Evolutionary conservation across 1,284 basidiomycete species (phyloP).

Genomic region (Ustilago hordei): DNA sequence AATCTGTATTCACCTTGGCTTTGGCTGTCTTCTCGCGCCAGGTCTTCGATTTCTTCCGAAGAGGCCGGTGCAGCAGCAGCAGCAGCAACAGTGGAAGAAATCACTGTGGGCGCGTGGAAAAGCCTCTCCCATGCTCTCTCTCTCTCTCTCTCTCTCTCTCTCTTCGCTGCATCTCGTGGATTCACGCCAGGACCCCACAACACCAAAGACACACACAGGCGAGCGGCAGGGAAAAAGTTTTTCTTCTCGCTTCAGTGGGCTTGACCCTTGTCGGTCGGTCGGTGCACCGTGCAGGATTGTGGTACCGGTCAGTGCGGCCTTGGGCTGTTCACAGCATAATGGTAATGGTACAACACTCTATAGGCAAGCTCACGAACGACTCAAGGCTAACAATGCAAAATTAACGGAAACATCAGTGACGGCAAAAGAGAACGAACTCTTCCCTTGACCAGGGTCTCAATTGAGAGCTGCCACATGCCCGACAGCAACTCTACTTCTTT

Average conservation of each 20-base stretch:
- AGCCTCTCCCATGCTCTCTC: not conserved
- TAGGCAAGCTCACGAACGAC: too few species aligned
- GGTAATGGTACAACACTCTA: not conserved
- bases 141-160: not conserved
- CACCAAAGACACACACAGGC: not conserved
- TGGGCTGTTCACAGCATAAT: not conserved
- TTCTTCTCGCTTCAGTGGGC: slow-evolving; percentile 1
- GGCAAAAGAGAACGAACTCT: not conserved
- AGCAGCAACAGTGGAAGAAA: not conserved
- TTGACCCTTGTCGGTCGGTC: not conserved
- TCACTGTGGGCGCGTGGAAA: slow-evolving; percentile 5
- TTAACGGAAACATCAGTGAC: not conserved
- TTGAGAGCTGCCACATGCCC: slow-evolving; percentile 1
- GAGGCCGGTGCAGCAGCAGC: not conserved
- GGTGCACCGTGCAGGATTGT: slow-evolving; percentile 9
- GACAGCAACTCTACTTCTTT: slow-evolving; percentile 4
- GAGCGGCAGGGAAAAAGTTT: slow-evolving; percentile 8
- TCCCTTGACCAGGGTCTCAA: not conserved
- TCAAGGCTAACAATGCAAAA: not conserved
- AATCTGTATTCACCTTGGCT: not conserved
- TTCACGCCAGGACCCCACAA: slow-evolving; percentile 1
- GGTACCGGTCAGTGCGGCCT: slow-evolving; percentile 9
- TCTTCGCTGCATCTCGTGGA: not conserved
- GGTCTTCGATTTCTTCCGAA: slow-evolving; percentile 7
- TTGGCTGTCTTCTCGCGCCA: slow-evolving; percentile 4